A percentile compares a stretch with the other conserved stretches of the same genome.
Conservation (phyloP, 495 filamentous ascomycete species). For the Cryomyces minteri region DNA sequence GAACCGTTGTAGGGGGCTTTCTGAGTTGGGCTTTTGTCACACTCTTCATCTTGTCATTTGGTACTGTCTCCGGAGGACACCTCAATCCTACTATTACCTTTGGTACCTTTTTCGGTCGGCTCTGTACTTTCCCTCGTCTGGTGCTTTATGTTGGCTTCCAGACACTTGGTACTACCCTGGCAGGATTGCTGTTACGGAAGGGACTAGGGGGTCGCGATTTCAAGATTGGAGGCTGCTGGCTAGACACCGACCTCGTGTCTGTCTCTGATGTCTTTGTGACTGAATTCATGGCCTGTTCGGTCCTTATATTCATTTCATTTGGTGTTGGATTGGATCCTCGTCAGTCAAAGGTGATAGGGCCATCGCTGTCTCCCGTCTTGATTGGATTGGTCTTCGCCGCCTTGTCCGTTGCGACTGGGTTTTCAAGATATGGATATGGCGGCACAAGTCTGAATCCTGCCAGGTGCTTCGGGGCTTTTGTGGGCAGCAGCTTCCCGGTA, state of each 20-base stretch:
- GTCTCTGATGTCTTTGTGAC: conserved; percentile 4
- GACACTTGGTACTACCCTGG: conserved; percentile 1
- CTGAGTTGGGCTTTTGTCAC: conserved; percentile 3
- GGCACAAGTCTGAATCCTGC: conserved; percentile 8
- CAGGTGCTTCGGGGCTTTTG: conserved; percentile 8
- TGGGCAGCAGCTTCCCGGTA: conserved; percentile 1
- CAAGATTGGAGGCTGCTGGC: conserved; percentile 3
- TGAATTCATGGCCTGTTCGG: conserved; percentile 6
- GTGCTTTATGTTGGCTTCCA: conserved; percentile 7
- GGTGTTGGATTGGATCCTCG: conserved; percentile 8
- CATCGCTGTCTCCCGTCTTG: conserved; percentile 4
- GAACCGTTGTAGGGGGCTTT: background rate
- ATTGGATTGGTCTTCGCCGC: conserved; percentile 3
- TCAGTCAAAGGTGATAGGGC: conserved; percentile 4
- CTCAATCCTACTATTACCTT: conserved; percentile 9
- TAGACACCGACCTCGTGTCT: conserved; percentile 4
- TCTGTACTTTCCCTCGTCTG: conserved; percentile 3
- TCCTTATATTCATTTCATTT: conserved; percentile 7
- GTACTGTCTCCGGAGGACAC: conserved; percentile 6
- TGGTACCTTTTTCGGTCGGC: conserved; percentile 6
- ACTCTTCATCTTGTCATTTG: conserved; percentile 6
- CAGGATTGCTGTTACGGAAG: background rate
- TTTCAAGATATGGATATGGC: conserved; percentile 5
- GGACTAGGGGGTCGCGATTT: background rate
- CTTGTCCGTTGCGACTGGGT: background rate